Evolutionary conservation across 768 basidiomycete species (phyloP), one percentile per base, ranked within the genome.

Genomic region (Suillus variegatus): DNA sequence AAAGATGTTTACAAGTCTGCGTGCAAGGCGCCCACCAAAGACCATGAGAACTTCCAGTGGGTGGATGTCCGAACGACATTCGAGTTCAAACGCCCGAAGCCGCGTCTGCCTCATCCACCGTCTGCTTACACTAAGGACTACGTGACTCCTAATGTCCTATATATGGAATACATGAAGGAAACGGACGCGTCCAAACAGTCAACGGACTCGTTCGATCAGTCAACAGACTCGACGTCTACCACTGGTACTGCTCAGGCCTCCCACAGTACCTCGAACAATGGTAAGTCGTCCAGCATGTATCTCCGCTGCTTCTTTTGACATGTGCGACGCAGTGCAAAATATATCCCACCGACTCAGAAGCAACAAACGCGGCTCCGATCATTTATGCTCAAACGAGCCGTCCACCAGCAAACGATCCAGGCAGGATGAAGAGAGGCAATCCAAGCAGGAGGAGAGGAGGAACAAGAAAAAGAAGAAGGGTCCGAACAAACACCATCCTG

Each of bases 391-490:
- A 4, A 54, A 9, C 28, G 28, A 32, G 18, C 51, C 25, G 3
- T 6, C 25, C 16, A 28, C 1, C 3, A 25, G 3, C 25, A 52
- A 52, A 32, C 28, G 28, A 52, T 18, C 51, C 47, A n/a, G n/a
- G 46, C 47, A 22, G n/a, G 22, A 36, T 1, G 36, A 36, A 9
- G 36, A 36, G 36, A 36, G 36, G 36, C 36, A 36, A 36, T 36
- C 36, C 10, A 36, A 22, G 47, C 4, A 51, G 80, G 22, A 51
- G 3, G 14, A 52, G 16, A 16, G 3, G 14, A 16, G 6, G 14
- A 18, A 52, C 2, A 1, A 52, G 25, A 28, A 9, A 7, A 25
- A 16, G 14, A 18, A 16, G 25, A 16, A 51, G 7, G 16, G 28
- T 7, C 2, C 14, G 14, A 8, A 16, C 3, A 52, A 25, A 51